phyloP scores from a whole-genome alignment of 2,329 filamentous ascomycete species.

The Aspergillus calidoustus region DNA sequence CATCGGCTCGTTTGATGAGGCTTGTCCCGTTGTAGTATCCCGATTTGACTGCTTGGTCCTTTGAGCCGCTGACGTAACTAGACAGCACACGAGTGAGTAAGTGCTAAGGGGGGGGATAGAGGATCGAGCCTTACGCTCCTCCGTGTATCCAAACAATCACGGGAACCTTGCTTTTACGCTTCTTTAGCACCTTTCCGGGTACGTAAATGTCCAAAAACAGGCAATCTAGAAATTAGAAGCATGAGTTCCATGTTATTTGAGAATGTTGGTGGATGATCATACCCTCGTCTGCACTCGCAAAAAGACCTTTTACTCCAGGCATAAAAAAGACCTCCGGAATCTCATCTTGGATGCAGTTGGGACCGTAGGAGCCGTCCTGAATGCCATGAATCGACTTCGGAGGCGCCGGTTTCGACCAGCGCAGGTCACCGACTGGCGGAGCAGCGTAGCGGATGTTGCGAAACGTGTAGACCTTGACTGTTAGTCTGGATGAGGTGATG shows the following conservation, averaged over 20 bases:
- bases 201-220: neutral
- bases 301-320: neutral
- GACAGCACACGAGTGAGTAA: neutral
- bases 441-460: conserved; percentile 14
- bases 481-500: neutral
- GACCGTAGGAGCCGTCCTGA: neutral
- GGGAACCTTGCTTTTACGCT: neutral
- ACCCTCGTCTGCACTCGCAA: neutral
- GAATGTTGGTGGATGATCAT: neutral
- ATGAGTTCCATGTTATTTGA: neutral
- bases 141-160: neutral
- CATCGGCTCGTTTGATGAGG: neutral
- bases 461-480: conserved; percentile 1
- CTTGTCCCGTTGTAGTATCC: neutral
- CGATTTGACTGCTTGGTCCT: neutral
- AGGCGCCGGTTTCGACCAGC: conserved; percentile 7
- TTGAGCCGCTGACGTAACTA: neutral
- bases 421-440: conserved; percentile 5
- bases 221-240: neutral
- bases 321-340: neutral
- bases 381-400: neutral
- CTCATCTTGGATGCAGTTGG: neutral
- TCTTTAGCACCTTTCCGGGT: neutral
- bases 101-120: neutral
- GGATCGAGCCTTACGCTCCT: neutral